Evolutionary conservation across 1,139 yeast species (phyloP), one percentile per base, ranked within the genome.

Genomic region (Hyphopichia pseudoburtonii): DNA sequence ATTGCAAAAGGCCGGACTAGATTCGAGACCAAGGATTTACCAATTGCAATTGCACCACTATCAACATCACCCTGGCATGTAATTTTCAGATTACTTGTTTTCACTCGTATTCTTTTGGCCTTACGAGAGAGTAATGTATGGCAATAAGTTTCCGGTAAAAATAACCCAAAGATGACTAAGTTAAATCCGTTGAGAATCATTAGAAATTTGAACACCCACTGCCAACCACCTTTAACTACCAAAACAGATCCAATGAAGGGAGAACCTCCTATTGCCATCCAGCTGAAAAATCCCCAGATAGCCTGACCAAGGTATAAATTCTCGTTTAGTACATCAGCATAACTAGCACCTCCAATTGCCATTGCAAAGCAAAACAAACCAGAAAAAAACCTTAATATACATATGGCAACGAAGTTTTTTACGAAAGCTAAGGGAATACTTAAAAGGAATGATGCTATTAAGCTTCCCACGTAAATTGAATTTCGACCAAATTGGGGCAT

Each of bases 91-190:
- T 54, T 63, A 2, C 78, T 77, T 7, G 82, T 75, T 9, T 57
- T 39, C 31, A 57, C 57, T 47, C 82, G 62, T 36, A 78, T 56
- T 39, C 78, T 56, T 23, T 52, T 42, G 0, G 83, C 83, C 43
- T 70, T 63, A 35, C 78, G 60, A 35, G 65, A 53, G 9, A 79
- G 57, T 19, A 80, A 53, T 2, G 76, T 70, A 24, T 63, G 63
- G 15, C 54, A 67, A 30, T 62, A 70, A 7, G 85, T 73, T 54
- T 80, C 86, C 0, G 82, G 80, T 26, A 78, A 56, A 30, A 68
- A 52, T 30, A 64, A 51, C 3, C 55, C 32, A 37, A 75, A 51
- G 1, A 71, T 16, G 1, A 63, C 8, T 5, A 70, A 52, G 1
- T 66, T 38, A 2, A 62, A 35, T 7, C 63, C 74, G 33, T 70